These are phyloP conservation scores for Apiospora arundinis DNA, from an alignment of 2,329 filamentous ascomycete species.

Conservation along the genomic window DNA sequence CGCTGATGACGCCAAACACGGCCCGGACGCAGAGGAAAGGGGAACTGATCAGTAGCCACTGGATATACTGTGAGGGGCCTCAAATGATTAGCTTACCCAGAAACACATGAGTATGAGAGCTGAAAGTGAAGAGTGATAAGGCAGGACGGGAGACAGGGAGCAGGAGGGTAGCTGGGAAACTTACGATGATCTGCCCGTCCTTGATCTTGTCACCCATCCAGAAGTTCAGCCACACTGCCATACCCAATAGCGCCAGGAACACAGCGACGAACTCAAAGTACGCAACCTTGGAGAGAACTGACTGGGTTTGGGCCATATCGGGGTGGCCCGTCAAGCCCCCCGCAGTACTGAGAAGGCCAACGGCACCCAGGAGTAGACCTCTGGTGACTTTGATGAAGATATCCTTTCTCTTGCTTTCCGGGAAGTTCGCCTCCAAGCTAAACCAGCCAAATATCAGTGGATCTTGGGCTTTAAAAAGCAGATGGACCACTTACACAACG, in stretches of 20 bases:
- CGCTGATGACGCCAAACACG: slow-evolving; percentile 23
- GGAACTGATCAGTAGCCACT: slow-evolving; percentile 19
- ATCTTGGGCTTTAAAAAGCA: background rate
- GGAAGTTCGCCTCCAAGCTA: slow-evolving; percentile 19
- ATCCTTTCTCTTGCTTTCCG: background rate
- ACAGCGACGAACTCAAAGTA: slow-evolving; percentile 4
- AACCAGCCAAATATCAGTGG: background rate
- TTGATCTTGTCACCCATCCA: background rate
- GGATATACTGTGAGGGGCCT: slow-evolving; percentile 18
- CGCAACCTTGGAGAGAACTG: slow-evolving; percentile 6
- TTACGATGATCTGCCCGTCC: background rate
- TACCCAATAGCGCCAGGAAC: background rate
- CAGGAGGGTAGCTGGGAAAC: background rate
- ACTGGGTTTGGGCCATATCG: background rate
- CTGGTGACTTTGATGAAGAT: background rate
- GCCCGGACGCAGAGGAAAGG: slow-evolving; percentile 21
- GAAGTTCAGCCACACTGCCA: slow-evolving; percentile 2
- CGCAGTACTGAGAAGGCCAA: slow-evolving; percentile 1
- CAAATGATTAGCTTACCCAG: background rate
- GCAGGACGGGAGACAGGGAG: background rate
- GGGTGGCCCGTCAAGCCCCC: slow-evolving; percentile 13
- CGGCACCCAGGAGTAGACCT: slow-evolving; percentile 11
- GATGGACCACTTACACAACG: slow-evolving; percentile 8
- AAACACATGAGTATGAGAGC: background rate
- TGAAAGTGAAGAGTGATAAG: no score